These are phyloP conservation scores for Peronosclerospora sorghi DNA, from an alignment of 352 stramenopile species.

Conservation along the genomic window DNA sequence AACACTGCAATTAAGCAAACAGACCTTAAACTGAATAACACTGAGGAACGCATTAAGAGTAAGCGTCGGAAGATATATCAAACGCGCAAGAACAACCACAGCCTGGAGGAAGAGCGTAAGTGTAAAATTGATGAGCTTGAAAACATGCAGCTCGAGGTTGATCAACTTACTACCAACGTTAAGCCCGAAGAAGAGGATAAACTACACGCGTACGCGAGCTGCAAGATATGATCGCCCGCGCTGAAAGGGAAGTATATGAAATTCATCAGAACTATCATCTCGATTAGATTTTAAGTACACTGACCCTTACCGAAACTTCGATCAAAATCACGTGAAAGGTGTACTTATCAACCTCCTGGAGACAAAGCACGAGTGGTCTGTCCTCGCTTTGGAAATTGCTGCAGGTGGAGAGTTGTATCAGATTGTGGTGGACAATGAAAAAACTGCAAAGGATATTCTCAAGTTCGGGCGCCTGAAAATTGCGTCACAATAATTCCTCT, in stretches of 20 bases:
- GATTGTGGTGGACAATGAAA: too few species aligned
- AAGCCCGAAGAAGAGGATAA: conserved; percentile 60
- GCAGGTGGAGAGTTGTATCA: conserved; percentile 96
- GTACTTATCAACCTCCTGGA: conserved; percentile 93
- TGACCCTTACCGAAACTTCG: too few species aligned
- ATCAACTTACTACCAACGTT: conserved; percentile 59
- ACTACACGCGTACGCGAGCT: conserved; percentile 47
- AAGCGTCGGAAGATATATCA: conserved; percentile 60
- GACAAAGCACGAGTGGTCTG: conserved; percentile 88
- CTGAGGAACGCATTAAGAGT: conserved; percentile 75
- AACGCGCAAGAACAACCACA: conserved; percentile 65
- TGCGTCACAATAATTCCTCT: conserved; percentile 99
- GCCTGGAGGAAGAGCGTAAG: conserved; percentile 55
- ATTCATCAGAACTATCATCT: conserved; percentile 85
- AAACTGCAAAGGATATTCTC: conserved; percentile 97
- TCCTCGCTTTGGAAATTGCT: conserved; percentile 95
- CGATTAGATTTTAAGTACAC: conserved; percentile 94
- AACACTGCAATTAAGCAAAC: conserved; percentile 83
- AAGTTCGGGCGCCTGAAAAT: conserved; percentile 91
- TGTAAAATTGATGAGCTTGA: too few species aligned
- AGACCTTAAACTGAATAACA: conserved; percentile 89
- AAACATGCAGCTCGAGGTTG: conserved; percentile 45
- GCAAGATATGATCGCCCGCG: conserved; percentile 49
- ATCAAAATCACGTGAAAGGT: conserved; percentile 94
- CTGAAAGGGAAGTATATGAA: conserved; percentile 87